Conservation (phyloP, 108 stramenopile genomes). For the Parmales sp. region DNA sequence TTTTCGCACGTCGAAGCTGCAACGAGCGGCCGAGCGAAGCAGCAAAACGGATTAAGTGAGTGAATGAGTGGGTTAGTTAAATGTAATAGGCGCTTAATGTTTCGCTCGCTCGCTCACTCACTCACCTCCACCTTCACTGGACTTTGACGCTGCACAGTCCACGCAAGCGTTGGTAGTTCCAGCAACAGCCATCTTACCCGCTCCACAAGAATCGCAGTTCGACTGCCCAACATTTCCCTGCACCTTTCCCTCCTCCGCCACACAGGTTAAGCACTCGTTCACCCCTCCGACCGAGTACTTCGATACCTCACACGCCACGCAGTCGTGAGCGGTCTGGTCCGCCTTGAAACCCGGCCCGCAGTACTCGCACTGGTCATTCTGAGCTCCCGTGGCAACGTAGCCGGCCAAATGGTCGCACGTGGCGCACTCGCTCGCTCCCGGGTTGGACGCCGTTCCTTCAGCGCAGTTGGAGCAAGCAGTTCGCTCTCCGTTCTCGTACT, state of each 20-base stretch:
- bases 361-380: neutral
- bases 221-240: too few species aligned
- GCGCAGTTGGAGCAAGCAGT: neutral
- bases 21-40: too few species aligned
- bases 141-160: too few species aligned
- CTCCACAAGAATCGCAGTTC: too few species aligned
- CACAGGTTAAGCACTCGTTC: neutral
- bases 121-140: too few species aligned
- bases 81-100: too few species aligned
- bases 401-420: neutral
- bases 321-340: neutral
- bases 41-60: too few species aligned
- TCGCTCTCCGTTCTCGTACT: neutral
- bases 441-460: neutral
- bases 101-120: too few species aligned
- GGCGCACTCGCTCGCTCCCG: neutral
- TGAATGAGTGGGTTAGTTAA: too few species aligned
- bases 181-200: too few species aligned
- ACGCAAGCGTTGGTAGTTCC: too few species aligned
- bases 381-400: neutral
- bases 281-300: neutral
- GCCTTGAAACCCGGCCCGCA: neutral
- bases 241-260: too few species aligned
- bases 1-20: neutral
- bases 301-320: neutral